These are phyloP conservation scores for Fusarium concolor DNA, from an alignment of 2,329 filamentous ascomycete genomes.

Conservation along the genomic window DNA sequence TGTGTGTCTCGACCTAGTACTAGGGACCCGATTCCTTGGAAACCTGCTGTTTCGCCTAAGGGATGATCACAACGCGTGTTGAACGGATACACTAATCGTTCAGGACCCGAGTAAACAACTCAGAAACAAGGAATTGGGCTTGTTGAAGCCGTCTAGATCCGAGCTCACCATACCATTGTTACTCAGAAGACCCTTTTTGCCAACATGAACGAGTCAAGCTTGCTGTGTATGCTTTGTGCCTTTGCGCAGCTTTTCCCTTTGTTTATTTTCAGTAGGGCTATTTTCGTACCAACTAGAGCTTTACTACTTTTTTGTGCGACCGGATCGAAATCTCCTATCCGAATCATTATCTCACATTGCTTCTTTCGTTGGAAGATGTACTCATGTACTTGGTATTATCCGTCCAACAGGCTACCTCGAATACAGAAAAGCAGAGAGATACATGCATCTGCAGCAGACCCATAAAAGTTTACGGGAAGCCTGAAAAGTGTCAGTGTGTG, in stretches of 20 bases:
- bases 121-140: slow-evolving; percentile 7
- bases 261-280: slow-evolving; percentile 12
- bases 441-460: slow-evolving; percentile 12
- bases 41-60: slow-evolving; percentile 8
- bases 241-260: slow-evolving; percentile 16
- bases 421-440: slow-evolving; percentile 19
- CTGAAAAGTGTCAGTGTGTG: not conserved
- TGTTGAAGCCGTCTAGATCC: slow-evolving; percentile 14
- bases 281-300: not conserved
- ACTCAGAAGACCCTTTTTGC: slow-evolving; percentile 6
- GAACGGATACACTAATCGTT: slow-evolving; percentile 27
- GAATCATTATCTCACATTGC: slow-evolving; percentile 31
- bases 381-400: slow-evolving; percentile 5
- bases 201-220: slow-evolving; percentile 13
- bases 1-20: slow-evolving; percentile 37
- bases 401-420: slow-evolving; percentile 22
- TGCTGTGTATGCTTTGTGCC: not conserved
- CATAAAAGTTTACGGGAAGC: slow-evolving; percentile 18
- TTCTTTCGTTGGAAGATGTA: slow-evolving; percentile 24
- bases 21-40: slow-evolving; percentile 38
- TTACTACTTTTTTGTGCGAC: slow-evolving; percentile 6
- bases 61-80: slow-evolving; percentile 15
- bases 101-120: slow-evolving; percentile 13
- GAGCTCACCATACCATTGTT: slow-evolving; percentile 28
- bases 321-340: slow-evolving; percentile 7